Percentiles rank a stretch among this genome's conserved stretches.
These are phyloP conservation scores for Actinomortierella ambigua DNA, from an alignment of 371 early-diverging fungal species.

Conservation along the genomic window DNA sequence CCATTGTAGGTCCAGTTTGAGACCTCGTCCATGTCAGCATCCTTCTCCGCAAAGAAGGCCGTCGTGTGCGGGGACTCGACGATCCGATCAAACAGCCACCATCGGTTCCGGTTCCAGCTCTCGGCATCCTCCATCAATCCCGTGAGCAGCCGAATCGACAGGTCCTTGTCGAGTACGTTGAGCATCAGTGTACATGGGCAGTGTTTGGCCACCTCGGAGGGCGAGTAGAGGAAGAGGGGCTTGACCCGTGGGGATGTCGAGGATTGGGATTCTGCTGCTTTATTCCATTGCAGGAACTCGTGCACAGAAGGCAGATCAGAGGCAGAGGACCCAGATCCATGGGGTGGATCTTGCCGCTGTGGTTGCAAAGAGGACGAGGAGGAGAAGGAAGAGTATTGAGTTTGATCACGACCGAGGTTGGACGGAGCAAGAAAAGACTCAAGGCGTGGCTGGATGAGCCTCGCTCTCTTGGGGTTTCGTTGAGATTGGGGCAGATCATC, in stretches of 20 bases:
- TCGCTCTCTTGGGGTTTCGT: neutral
- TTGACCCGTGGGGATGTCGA: constrained; percentile 11
- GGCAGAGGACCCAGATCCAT: neutral
- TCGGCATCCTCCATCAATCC: constrained; percentile 44
- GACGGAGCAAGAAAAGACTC: constrained; percentile 13
- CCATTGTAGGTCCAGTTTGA: constrained; percentile 45
- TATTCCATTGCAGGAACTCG: constrained; percentile 34
- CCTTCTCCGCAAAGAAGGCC: constrained; percentile 31
- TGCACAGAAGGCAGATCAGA: constrained; percentile 17
- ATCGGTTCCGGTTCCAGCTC: constrained; percentile 45
- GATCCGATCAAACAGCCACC: constrained; percentile 50
- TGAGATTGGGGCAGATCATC: too few species aligned
- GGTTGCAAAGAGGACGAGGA: constrained; percentile 3
- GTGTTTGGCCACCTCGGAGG: constrained; percentile 31
- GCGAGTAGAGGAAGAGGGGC: constrained; percentile 32
- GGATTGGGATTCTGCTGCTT: neutral
- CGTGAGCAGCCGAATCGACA: constrained; percentile 29
- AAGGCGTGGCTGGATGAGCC: constrained; percentile 34
- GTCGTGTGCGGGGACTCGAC: constrained; percentile 50
- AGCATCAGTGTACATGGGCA: constrained; percentile 45
- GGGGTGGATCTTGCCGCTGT: neutral
- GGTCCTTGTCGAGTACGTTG: constrained; percentile 42
- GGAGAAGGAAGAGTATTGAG: neutral
- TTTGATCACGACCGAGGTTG: too few species aligned
- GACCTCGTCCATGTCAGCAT: constrained; percentile 30